These are phyloP conservation scores for Aurifilum marmelostoma DNA, from an alignment of 2,329 filamentous ascomycete genomes.

Conservation along the genomic window DNA sequence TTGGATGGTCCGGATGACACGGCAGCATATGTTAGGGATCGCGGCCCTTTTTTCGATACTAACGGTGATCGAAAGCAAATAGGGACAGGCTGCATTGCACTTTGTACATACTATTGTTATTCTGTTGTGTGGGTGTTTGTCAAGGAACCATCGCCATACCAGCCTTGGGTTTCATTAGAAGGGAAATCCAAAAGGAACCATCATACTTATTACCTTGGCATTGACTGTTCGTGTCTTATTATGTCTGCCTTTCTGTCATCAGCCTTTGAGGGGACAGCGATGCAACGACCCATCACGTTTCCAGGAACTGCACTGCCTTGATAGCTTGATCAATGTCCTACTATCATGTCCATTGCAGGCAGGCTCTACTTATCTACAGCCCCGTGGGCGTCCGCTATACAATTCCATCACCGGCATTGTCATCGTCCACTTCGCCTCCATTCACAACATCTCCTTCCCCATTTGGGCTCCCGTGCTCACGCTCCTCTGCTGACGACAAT, in stretches of 20 bases:
- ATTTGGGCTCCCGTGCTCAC: not conserved
- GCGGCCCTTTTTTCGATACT: conserved; percentile 25
- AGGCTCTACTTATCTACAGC: not conserved
- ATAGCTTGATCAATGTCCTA: not conserved
- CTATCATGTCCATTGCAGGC: not conserved
- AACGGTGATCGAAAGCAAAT: conserved; percentile 16
- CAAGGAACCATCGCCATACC: conserved; percentile 7
- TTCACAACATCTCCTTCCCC: conserved; percentile 11
- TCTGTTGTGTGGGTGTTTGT: conserved; percentile 24
- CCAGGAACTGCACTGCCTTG: not conserved
- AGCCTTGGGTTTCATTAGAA: conserved; percentile 27
- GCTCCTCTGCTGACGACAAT: not conserved
- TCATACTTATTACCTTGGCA: conserved; percentile 23
- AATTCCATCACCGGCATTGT: not conserved
- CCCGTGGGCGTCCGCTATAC: not conserved
- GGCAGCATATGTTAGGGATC: conserved; percentile 25
- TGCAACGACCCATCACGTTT: not conserved
- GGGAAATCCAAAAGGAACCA: conserved; percentile 28
- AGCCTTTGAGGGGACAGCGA: not conserved
- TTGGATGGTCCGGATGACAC: conserved; percentile 28
- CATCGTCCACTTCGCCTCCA: not conserved
- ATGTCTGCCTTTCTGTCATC: not conserved
- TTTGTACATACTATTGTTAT: conserved; percentile 29
- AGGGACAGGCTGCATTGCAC: conserved; percentile 25
- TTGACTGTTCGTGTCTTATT: not conserved